Evolutionary conservation across 352 stramenopile species (phyloP).

Genomic region (Phytophthora idaei): DNA sequence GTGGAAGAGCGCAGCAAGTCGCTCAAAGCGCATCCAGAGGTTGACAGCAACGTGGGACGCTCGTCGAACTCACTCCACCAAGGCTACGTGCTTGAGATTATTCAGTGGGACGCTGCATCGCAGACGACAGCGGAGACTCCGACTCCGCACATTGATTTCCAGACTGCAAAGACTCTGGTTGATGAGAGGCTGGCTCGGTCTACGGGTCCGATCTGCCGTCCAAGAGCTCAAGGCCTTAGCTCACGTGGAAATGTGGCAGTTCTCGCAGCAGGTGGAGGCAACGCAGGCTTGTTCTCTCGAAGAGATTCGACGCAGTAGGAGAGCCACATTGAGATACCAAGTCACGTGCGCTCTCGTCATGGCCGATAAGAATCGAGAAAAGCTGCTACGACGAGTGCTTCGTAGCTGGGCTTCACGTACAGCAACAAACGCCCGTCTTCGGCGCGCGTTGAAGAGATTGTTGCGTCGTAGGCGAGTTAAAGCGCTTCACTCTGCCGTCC

Average conservation of each 20-base stretch:
- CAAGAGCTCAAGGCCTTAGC: conserved; percentile 21
- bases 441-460: conserved; percentile 18
- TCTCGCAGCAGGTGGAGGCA: conserved; percentile 26
- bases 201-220: conserved; percentile 19
- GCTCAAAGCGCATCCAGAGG: conserved; percentile 1
- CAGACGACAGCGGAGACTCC: conserved; percentile 23
- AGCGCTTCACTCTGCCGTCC: conserved; percentile 11
- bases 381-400: conserved; percentile 18
- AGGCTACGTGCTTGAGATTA: conserved; percentile 9
- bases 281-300: conserved; percentile 15
- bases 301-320: conserved; percentile 27
- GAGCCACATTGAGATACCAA: conserved; percentile 36
- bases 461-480: conserved; percentile 6
- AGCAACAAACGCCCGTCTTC: conserved; percentile 2
- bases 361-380: conserved; percentile 29
- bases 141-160: conserved; percentile 23
- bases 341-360: conserved; percentile 39
- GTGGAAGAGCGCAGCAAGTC: conserved; percentile 21
- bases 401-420: conserved; percentile 18
- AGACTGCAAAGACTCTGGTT: conserved; percentile 19
- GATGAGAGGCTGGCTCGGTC: conserved; percentile 31
- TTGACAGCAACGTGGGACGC: neutral
- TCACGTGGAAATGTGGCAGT: conserved; percentile 30
- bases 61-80: conserved; percentile 6
- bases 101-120: conserved; percentile 11